Evolutionary conservation across 306 rosid genomes (phyloP).

Genomic region (Crotalaria pallida): DNA sequence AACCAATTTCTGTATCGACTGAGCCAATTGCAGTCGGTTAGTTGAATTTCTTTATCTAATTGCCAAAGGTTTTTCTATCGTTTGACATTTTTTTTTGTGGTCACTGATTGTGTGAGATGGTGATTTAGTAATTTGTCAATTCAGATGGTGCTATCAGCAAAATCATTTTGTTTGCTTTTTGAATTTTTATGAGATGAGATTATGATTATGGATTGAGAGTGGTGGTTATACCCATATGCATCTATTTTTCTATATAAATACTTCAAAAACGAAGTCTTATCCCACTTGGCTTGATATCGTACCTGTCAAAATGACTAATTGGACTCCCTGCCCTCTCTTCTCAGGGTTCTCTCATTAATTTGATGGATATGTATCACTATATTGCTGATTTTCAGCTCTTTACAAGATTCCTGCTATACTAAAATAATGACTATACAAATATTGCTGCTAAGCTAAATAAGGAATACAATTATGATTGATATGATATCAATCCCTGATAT

Average conservation of each 20-base stretch:
- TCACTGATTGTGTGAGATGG: neutral
- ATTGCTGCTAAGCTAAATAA: too few species aligned
- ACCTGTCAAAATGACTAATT: too few species aligned
- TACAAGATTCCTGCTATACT: too few species aligned
- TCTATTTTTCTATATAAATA: neutral
- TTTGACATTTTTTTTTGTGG: neutral
- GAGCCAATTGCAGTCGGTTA: constrained; percentile 95
- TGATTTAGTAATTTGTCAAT: neutral
- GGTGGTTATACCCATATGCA: neutral
- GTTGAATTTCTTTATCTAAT: constrained; percentile 9
- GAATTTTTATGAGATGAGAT: neutral
- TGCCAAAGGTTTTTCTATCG: constrained; percentile 5
- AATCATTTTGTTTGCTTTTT: neutral
- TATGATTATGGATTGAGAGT: neutral
- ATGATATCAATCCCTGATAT: too few species aligned
- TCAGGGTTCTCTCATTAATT: too few species aligned
- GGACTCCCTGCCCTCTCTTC: too few species aligned
- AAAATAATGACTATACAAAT: too few species aligned
- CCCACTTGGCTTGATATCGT: neutral
- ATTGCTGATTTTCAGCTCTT: too few species aligned
- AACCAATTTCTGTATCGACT: constrained; percentile 84
- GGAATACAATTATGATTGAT: too few species aligned
- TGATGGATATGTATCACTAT: too few species aligned
- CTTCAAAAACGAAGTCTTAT: neutral
- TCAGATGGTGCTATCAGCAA: neutral